phyloP scores from a whole-genome alignment of 768 basidiomycete genomes.

The Leccinum fibrillosum region DNA sequence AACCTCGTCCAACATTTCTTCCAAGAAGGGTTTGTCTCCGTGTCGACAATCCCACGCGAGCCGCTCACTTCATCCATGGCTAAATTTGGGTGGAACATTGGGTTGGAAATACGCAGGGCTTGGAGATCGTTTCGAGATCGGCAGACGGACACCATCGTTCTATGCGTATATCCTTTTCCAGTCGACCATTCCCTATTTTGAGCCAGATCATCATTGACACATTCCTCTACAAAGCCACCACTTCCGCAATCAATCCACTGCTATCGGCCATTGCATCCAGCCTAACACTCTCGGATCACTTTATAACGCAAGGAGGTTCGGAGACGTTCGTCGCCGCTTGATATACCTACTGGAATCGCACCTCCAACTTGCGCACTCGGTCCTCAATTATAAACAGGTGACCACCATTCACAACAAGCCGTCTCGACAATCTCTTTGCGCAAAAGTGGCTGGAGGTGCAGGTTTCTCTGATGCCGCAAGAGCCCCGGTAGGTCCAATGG shows the following conservation, averaged over 20 bases:
- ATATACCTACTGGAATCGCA: conserved; percentile 68
- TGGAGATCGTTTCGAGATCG: conserved; percentile 83
- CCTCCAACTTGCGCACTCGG: conserved; percentile 55
- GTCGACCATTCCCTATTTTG: conserved; percentile 57
- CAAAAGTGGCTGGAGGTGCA: conserved; percentile 50
- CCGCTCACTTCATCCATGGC: conserved; percentile 72
- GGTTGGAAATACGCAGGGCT: conserved; percentile 85
- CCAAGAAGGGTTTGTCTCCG: conserved; percentile 62
- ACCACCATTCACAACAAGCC: conserved; percentile 41
- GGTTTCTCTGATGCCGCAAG: conserved; percentile 42
- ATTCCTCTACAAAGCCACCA: conserved; percentile 70
- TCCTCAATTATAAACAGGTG: conserved; percentile 49
- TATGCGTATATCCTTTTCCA: conserved; percentile 63
- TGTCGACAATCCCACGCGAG: conserved; percentile 54
- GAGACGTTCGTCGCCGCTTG: conserved; percentile 60
- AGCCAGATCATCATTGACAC: conserved; percentile 66
- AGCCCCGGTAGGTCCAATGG: conserved; percentile 64
- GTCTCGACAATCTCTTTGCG: conserved; percentile 73
- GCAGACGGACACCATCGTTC: conserved; percentile 58
- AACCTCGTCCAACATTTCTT: conserved; percentile 74
- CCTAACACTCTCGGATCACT: conserved; percentile 55
- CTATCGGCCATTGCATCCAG: conserved; percentile 67
- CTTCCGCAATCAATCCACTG: conserved; percentile 78
- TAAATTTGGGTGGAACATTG: conserved; percentile 87
- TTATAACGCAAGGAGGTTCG: conserved; percentile 58